Base-by-base conservation (phyloP, 2,329 filamentous ascomycete species). In the Cladophialophora immunda region DNA sequence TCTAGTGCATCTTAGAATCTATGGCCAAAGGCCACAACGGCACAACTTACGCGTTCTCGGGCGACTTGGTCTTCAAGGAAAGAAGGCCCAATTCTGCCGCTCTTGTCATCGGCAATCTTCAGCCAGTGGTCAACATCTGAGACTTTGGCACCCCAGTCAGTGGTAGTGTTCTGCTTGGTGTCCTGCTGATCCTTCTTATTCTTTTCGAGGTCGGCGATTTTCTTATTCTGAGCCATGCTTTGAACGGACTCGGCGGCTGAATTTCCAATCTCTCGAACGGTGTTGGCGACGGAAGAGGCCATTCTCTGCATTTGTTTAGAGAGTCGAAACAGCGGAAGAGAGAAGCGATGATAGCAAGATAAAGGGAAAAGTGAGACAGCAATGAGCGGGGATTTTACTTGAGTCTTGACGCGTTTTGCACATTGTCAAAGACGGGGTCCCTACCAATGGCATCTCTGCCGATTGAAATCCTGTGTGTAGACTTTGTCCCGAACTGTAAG, bases 121-220 rank as follows among this genome's bases (percentile, higher is more conserved):
- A 96, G 81, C 92, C 92, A 95, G 75, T 93, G 85, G 74, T 97
- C 93, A 0, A 90, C 89, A 73, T 90, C 90, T 50, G 82, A 81
- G 73, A 93, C 85, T 78, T 90, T 92, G 30, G 90, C 87, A 25
- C 93, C 93, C 79, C 85, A 92, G 74, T 97, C 92, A 57, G 89
- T 90, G 0, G 92, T 94, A 71, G 93, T 87, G 45, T 86, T 83
- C 34, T 84, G 82, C 41, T 87, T 83, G 58, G 85, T 78, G 36
- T 61, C 25, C 53, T 85, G 80, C 1, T 87, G 83, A 74, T 92
- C 84, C 62, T 87, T 85, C 47, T 67, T 61, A 29, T 73, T 61
- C 47, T 79, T 78, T 29, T 82, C 77, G 56, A 94, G 81, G 73
- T 93, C 88, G 4, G 70, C 70, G 30, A 70, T 62, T 36, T 72